A percentile compares a stretch with the other conserved stretches of the same genome.
These are phyloP conservation scores for Tolypocladium nubicola DNA, from an alignment of 2,329 filamentous ascomycete genomes.

Conservation along the genomic window DNA sequence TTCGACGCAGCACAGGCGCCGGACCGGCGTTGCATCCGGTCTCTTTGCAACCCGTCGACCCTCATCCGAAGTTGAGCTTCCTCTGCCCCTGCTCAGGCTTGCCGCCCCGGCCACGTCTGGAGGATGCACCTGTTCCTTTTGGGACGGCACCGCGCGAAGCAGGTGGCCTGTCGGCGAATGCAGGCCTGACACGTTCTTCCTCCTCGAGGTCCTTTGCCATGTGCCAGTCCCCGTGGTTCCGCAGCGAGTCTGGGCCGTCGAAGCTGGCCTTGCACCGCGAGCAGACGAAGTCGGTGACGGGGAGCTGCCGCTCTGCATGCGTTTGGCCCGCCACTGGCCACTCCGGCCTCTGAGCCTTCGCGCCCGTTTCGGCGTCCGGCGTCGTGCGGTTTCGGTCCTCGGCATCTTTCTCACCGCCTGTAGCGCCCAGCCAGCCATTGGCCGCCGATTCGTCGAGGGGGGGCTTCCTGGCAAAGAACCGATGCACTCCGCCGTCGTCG, in stretches of 20 bases:
- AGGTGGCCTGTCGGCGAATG: slow-evolving; percentile 29
- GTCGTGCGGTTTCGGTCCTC: slow-evolving; percentile 1
- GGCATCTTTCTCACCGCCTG: background rate
- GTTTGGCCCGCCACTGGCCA: background rate
- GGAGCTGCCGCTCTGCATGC: slow-evolving; percentile 14
- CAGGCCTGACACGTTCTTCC: slow-evolving; percentile 39
- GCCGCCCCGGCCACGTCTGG: slow-evolving; percentile 28
- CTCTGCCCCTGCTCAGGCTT: slow-evolving; percentile 48
- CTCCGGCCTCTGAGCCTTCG: background rate
- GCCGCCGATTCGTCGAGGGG: slow-evolving; percentile 17
- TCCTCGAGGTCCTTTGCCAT: slow-evolving; percentile 78
- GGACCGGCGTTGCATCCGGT: background rate
- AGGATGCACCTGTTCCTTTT: slow-evolving; percentile 23
- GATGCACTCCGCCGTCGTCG: slow-evolving; percentile 41
- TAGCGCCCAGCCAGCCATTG: slow-evolving; percentile 7
- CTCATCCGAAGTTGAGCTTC: slow-evolving; percentile 48
- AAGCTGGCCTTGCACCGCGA: slow-evolving; percentile 55
- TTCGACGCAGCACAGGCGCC: background rate
- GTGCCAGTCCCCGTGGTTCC: slow-evolving; percentile 89
- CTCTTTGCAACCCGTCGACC: background rate
- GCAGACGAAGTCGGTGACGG: slow-evolving; percentile 38
- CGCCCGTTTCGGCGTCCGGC: slow-evolving; percentile 1
- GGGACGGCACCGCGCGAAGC: slow-evolving; percentile 17
- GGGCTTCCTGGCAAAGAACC: slow-evolving; percentile 41
- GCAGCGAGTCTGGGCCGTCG: slow-evolving; percentile 42